These are phyloP conservation scores for Didymosphaeria variabile DNA, from an alignment of 2,329 filamentous ascomycete species.

Conservation along the genomic window DNA sequence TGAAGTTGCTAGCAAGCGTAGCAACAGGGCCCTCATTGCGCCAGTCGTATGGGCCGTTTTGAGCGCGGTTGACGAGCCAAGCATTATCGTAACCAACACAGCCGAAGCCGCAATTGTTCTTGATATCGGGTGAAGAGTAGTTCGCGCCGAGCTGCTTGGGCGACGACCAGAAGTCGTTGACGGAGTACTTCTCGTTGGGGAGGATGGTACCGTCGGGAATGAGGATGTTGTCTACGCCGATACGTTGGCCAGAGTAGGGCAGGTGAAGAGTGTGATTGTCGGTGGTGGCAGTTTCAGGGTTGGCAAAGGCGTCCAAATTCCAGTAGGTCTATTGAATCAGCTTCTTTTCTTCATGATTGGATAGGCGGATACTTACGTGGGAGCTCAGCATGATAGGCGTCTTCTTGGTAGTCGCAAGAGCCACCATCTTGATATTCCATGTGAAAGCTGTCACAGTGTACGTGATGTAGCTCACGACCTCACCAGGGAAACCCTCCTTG, in stretches of 20 bases:
- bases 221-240: slow-evolving; percentile 68
- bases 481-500: slow-evolving; percentile 79
- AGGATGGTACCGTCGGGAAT: slow-evolving; percentile 68
- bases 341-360: neutral
- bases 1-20: slow-evolving; percentile 75
- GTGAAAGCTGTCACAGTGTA: slow-evolving; percentile 73
- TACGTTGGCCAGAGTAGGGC: slow-evolving; percentile 75
- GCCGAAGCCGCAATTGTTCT: slow-evolving; percentile 78
- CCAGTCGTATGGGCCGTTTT: slow-evolving; percentile 70
- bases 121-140: slow-evolving; percentile 67
- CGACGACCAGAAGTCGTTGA: slow-evolving; percentile 83
- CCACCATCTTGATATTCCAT: slow-evolving; percentile 79
- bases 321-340: slow-evolving; percentile 70
- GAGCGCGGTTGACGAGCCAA: slow-evolving; percentile 72
- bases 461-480: slow-evolving; percentile 77
- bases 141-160: slow-evolving; percentile 82
- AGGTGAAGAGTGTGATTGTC: slow-evolving; percentile 78
- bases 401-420: slow-evolving; percentile 74
- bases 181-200: slow-evolving; percentile 71
- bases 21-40: slow-evolving; percentile 67
- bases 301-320: slow-evolving; percentile 83
- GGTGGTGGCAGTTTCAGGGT: slow-evolving; percentile 70
- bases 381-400: slow-evolving; percentile 85
- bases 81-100: slow-evolving; percentile 88
- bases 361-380: slow-evolving; percentile 59